These are phyloP conservation scores for Cadophora sp. DNA, from an alignment of 2,329 filamentous ascomycete genomes.

Conservation along the genomic window DNA sequence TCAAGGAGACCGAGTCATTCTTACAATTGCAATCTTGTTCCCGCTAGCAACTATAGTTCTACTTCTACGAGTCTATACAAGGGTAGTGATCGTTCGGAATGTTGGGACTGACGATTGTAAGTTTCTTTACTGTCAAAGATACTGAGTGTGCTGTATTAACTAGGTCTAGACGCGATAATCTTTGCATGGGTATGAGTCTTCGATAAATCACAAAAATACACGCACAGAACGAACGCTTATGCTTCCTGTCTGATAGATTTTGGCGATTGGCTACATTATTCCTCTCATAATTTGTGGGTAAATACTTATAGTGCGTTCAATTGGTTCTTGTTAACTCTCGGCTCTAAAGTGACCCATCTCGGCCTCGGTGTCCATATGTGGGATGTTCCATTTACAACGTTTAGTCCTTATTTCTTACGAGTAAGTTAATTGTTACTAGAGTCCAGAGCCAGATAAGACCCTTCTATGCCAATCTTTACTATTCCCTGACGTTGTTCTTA, in stretches of 20 bases:
- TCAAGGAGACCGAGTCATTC: too few species aligned
- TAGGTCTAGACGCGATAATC: not conserved
- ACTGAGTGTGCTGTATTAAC: not conserved
- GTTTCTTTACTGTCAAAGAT: not conserved
- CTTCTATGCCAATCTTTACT: not conserved
- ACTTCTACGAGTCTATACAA: too few species aligned
- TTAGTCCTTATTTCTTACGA: not conserved
- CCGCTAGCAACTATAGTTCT: too few species aligned
- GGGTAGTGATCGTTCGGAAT: too few species aligned
- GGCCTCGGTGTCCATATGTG: not conserved
- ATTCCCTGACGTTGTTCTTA: not conserved
- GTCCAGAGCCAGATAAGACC: not conserved
- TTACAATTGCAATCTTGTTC: too few species aligned
- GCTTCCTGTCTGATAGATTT: not conserved
- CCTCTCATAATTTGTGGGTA: not conserved
- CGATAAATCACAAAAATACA: not conserved
- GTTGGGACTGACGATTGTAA: too few species aligned
- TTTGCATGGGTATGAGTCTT: not conserved
- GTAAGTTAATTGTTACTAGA: not conserved
- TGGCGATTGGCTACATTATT: not conserved
- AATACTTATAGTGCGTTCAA: not conserved
- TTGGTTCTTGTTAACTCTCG: not conserved
- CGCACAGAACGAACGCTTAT: not conserved
- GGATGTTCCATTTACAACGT: too few species aligned
- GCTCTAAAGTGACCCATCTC: not conserved